Evolutionary conservation across 2,329 filamentous ascomycete genomes (phyloP), one percentile per base, ranked within the genome.

Genomic region (Pseudogymnoascus sp.): DNA sequence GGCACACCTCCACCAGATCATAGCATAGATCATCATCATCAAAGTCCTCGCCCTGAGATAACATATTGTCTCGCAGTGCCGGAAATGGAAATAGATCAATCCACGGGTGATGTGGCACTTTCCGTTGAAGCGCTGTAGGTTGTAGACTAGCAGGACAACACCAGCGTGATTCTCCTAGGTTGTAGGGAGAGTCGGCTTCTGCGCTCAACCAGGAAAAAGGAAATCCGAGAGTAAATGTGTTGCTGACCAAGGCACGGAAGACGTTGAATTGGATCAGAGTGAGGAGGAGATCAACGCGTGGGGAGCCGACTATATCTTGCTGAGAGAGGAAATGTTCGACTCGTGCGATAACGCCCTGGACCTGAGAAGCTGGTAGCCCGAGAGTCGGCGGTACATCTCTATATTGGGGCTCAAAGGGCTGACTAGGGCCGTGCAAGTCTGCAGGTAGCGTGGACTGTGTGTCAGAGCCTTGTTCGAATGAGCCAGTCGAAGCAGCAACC

Each of bases 31-130:
- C 70, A 6, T 71, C 64, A 19, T 75, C 74, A 63, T 77, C 70
- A 60, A 75, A 71, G 1, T 64, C 64, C 16, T 73, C 67, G 6
- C 70, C 71, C 0, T 71, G 72, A 5, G 63, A 63, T 24, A 77
- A 72, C 13, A 76, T 65, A 61, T 79, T 78, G 65, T 80, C 76
- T 19, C 78, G 72, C 38, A 77, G 67, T 6, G 67, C 67, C 0
- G 77, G 74, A 19, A 74, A 72, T 0, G 75, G 75, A 29, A 76
- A 73, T 1, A 75, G 62, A 47, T 77, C 74, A 7, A 75, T 67
- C 67, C 74, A 74, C 0, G 78, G 77, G 65, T 80, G 78, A 62
- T 80, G 78, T 6, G 70, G 68, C 0, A 72, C 68, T 0, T 68
- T 68, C 19, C 67, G 65, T 62, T 80, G 78, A 3, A 78, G 21